Percentiles rank a stretch among this genome's conserved stretches.
These are phyloP conservation scores for Thoreauomyces humboldtii DNA, from an alignment of 192 early-diverging fungal genomes.

Conservation along the genomic window DNA sequence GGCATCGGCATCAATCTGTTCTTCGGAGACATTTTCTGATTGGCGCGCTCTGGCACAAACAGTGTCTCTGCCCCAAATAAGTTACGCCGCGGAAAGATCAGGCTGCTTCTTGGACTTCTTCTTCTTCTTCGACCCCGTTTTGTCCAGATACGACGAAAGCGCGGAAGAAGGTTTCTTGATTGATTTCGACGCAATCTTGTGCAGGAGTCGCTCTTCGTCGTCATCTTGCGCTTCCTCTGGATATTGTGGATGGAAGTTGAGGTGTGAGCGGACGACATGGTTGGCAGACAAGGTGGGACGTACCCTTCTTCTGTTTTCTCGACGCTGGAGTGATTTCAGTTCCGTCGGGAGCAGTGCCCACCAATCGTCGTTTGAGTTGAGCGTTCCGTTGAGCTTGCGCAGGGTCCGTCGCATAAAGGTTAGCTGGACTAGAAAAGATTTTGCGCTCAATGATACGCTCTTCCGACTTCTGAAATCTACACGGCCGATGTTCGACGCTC, in stretches of 20 bases:
- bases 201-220: slow-evolving; percentile 7
- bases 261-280: no score
- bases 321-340: no score
- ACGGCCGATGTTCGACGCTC: no score
- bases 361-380: slow-evolving; percentile 1
- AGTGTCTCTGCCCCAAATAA: no score
- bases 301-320: no score
- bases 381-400: not conserved
- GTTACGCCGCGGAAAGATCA: no score
- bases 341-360: not conserved
- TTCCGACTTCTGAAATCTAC: no score
- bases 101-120: slow-evolving; percentile 16
- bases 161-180: slow-evolving; percentile 1
- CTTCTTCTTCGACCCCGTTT: slow-evolving; percentile 2
- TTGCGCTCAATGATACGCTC: not conserved
- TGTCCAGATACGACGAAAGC: slow-evolving; percentile 13
- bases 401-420: not conserved
- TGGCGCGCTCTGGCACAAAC: no score
- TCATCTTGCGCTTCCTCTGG: not conserved
- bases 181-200: not conserved
- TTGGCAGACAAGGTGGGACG: no score
- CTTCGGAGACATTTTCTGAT: no score
- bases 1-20: no score
- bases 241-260: no score
- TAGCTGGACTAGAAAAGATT: not conserved